These are phyloP conservation scores for Colletotrichum godetiae DNA, from an alignment of 2,329 filamentous ascomycete genomes.

Conservation along the genomic window DNA sequence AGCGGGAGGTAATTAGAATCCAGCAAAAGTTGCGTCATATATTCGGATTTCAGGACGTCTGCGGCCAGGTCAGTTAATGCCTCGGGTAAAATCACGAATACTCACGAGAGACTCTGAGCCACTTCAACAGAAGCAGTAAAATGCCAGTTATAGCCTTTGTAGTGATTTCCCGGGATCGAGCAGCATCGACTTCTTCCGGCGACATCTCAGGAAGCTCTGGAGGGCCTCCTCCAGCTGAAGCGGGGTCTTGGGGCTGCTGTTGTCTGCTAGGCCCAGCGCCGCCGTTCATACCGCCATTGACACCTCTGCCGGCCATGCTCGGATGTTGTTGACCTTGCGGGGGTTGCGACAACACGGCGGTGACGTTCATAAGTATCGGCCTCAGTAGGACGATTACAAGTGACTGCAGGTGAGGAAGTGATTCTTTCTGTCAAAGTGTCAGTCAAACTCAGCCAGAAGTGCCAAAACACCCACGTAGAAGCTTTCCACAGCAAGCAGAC, in stretches of 20 bases:
- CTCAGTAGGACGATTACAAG: conserved; percentile 93
- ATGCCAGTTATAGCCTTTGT: conserved; percentile 93
- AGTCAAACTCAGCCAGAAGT: conserved; percentile 36
- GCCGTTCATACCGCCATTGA: conserved; percentile 54
- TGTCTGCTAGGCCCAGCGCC: conserved; percentile 47
- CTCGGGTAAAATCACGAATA: conserved; percentile 33
- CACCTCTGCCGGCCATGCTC: conserved; percentile 51
- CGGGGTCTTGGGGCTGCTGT: conserved; percentile 41
- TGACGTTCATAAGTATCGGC: conserved; percentile 87
- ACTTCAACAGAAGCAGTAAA: conserved; percentile 89
- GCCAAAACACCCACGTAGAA: conserved; percentile 79
- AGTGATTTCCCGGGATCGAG: conserved; percentile 86
- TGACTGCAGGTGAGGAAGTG: conserved; percentile 89
- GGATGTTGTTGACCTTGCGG: conserved; percentile 56
- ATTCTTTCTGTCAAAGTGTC: conserved; percentile 65
- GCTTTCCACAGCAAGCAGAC: conserved; percentile 78
- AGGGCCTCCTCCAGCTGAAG: conserved; percentile 32
- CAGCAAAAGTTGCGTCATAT: conserved; percentile 89
- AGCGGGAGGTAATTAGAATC: conserved; percentile 96
- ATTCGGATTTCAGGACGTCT: conserved; percentile 97
- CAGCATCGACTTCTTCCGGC: conserved; percentile 83
- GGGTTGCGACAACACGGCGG: conserved; percentile 78
- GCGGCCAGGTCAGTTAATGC: background rate
- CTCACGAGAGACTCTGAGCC: conserved; percentile 95
- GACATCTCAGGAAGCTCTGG: conserved; percentile 60